Base-by-base conservation (phyloP, 2,329 filamentous ascomycete species). In the Ophiostoma perfectum region DNA sequence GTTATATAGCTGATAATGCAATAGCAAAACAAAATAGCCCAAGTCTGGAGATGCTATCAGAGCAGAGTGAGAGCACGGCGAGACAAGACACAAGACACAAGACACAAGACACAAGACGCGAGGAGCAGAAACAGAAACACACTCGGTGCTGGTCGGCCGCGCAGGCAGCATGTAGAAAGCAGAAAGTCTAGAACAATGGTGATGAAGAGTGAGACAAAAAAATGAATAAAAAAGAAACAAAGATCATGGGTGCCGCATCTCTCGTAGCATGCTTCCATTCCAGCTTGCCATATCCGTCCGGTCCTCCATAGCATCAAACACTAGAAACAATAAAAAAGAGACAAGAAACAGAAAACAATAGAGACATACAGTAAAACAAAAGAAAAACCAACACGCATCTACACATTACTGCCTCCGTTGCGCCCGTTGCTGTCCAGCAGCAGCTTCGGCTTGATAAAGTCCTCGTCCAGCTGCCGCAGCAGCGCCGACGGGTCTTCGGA, bases 381-480 rank as follows among this genome's bases (percentile, higher is more conserved):
- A 58, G 3, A 64, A 47, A 47, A 55, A 14, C 36, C 18, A 65
- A 66, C 60, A 71, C 18, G 67, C 67, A 52, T 66, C 67, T 66
- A 72, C 42, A 70, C 71, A 45, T 69, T 68, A 42, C 70, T 67
- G 16, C 67, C 69, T 45, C 72, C 69, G 41, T 71, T 70, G 49
- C 72, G 71, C 7, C 72, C 73, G 60, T 71, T 70, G 64, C 72
- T 72, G 69, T 74, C 73, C 66, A 74, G 71, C 65, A 74, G 70
- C 62, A 74, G 72, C 70, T 72, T 73, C 58, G 73, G 73, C 70
- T 73, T 73, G 70, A 74, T 74, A 67, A 71, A 74, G 67, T 74
- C 92, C 78, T 99, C 95, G 77, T 99, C 95, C 70, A 99, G 81
- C 79, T 97, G 93, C 73, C 88, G 89, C 78, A 99, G 96, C 80